Base-by-base conservation (phyloP, 176 grass and related monocot species). In the Puya raimondii region DNA sequence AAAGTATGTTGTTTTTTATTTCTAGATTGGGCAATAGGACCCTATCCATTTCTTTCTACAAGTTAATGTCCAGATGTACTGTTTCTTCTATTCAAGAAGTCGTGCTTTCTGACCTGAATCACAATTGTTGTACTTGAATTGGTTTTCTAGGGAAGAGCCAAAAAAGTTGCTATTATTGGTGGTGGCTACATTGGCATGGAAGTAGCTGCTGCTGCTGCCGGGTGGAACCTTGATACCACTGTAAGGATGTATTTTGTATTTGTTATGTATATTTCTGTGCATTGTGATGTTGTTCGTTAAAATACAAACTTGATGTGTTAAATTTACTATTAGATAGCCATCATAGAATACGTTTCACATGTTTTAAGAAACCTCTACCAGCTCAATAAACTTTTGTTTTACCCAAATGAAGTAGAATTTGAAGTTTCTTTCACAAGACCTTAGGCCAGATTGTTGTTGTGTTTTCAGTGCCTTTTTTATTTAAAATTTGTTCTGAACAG, bases 131-230 rank as follows among this genome's bases (percentile, higher is more conserved):
- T 72, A 65, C 52, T 80, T 73, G 2, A 68, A 68, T 47, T 69
- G 52, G 63, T 83, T 67, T 81, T 22, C 52, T 80, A 97, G 93
- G 81, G 83, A 72, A 90, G 51, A 66, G 77, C 89, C 70, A 90
- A 92, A 70, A 97, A 90, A 48, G 50, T 97, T 69, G 84, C 81
- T 58, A 68, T 97, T 80, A 88, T 97, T 70, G 93, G 93, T 64
- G 93, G 93, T 74, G 93, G 93, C 21, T 97, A 97, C 81, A 97
- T 97, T 84, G 93, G 93, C 76, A 97, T 92, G 93, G 93, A 97
- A 72, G 84, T 97, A 64, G 89, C 86, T 69, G 86, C 89, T 65
- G 93, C 88, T 70, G 81, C 89, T 72, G 86, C 84, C 70, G 86
- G 84, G 7, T 97, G 93, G 93, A 97, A 90, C 74, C 86, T 97